Evolutionary conservation across 1,284 basidiomycete genomes (phyloP), one percentile per base, ranked within the genome.

Genomic region (Marasmius fiardii): DNA sequence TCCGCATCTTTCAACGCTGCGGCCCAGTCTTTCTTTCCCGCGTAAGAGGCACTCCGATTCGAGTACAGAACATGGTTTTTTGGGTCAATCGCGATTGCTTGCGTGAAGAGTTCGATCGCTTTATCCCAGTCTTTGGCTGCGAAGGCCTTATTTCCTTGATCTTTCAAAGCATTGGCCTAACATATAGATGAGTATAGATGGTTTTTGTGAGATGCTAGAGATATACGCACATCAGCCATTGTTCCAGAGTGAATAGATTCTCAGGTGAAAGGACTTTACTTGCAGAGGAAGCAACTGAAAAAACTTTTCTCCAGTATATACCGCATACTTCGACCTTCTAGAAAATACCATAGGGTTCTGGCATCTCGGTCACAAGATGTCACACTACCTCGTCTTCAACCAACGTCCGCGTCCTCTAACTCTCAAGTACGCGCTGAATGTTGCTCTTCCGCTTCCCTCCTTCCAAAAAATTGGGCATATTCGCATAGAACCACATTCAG

Each of bases 141-240:
- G 76, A 98, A 98, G 39, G 93, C 93, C 71, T 95, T 95, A 83
- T 98, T 98, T 68, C 95, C 95, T 70, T 88, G 85, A 66, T 94
- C 91, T 79, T 98, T 97, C 67, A 95, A 80, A 60, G 84, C 74
- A 69, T 73, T 80, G 53, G 74, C 80, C 80, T 83, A 49, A 12
- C n/a, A 16, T 41, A 24, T 35, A 20, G 53, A 31, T 28, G 7
- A 56, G 34, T n/a, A 21, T 24, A n/a, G 10, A 24, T 11, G 34
- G n/a, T 16, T 24, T 24, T 7, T 8, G 41, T 37, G 48, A 7
- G 18, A 11, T 26, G n/a, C 44, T 31, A 35, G 43, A 5, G 44
- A 33, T 6, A 53, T 54, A 69, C 73, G 60, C 62, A 74, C 73
- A 62, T 72, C 68, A 57, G 72, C 65, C 73, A 73, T 74, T n/a